These are phyloP conservation scores for Phyllosticta citriasiana DNA, from an alignment of 2,329 filamentous ascomycete genomes.

Conservation along the genomic window DNA sequence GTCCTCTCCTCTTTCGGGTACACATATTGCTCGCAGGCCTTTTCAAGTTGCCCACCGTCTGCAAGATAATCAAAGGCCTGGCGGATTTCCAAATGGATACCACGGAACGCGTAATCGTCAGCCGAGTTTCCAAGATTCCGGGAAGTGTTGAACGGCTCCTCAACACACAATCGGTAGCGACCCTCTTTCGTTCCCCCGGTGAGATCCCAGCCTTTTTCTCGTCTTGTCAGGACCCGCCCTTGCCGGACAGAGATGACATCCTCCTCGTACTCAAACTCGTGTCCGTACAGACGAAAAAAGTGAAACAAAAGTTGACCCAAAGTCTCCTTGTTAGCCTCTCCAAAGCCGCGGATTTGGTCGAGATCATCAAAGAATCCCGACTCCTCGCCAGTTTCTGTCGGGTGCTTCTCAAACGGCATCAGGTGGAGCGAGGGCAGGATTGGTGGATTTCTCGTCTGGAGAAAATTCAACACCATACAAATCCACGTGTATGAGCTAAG, in stretches of 20 bases:
- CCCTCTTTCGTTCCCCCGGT: conserved; percentile 38
- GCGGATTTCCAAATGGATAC: conserved; percentile 80
- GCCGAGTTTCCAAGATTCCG: conserved; percentile 94
- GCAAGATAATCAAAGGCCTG: conserved; percentile 77
- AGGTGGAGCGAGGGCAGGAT: conserved; percentile 81
- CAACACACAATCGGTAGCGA: conserved; percentile 75
- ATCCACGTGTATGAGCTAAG: conserved; percentile 99
- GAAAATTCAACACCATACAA: conserved; percentile 92
- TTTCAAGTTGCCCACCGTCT: conserved; percentile 60
- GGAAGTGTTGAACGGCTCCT: conserved; percentile 86
- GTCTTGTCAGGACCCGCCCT: conserved; percentile 67
- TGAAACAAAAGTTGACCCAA: conserved; percentile 82
- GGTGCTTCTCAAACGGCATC: conserved; percentile 50
- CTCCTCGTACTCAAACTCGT: conserved; percentile 85
- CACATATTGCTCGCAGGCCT: conserved; percentile 79
- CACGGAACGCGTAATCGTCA: conserved; percentile 87
- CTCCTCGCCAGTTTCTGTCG: conserved; percentile 53
- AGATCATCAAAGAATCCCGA: conserved; percentile 84
- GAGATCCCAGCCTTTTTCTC: conserved; percentile 81
- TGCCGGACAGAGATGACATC: conserved; percentile 75
- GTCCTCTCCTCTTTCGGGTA: conserved; percentile 64
- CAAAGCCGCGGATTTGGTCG: conserved; percentile 61
- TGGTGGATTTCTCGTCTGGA: conserved; percentile 76
- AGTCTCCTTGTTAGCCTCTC: conserved; percentile 69
- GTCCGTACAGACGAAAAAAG: conserved; percentile 90